Conservation (phyloP, 2,329 filamentous ascomycete species). For the Aspergillus hiratsukae region DNA sequence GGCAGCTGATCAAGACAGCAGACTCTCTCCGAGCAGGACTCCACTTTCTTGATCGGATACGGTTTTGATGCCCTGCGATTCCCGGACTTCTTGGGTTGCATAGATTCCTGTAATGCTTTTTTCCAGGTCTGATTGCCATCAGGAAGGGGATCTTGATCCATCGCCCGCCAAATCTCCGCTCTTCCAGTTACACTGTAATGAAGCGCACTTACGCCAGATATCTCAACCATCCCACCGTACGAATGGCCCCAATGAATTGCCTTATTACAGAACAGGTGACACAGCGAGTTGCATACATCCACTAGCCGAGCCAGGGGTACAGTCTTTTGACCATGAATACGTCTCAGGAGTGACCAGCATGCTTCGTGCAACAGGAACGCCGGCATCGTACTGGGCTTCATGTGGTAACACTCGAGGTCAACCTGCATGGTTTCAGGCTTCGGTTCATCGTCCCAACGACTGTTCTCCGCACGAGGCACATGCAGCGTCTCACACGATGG, state of each 20-base stretch:
- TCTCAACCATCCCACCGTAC: background rate
- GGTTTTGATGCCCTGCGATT: background rate
- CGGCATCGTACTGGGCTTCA: background rate
- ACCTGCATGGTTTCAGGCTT: background rate
- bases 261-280: background rate
- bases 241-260: background rate
- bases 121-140: background rate
- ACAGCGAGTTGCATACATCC: background rate
- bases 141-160: background rate
- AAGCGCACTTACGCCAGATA: background rate
- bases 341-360: background rate
- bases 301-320: background rate
- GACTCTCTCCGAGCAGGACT: background rate
- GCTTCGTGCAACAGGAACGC: background rate
- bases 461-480: background rate
- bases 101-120: background rate
- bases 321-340: background rate
- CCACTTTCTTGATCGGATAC: background rate
- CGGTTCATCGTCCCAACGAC: background rate
- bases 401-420: fast-evolving
- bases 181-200: background rate
- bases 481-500: too few species aligned
- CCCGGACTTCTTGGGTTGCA: too few species aligned
- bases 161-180: background rate
- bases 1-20: background rate